Evolutionary conservation across 371 early-diverging fungal genomes (phyloP).

Genomic region (Blastocladiella emersonii): DNA sequence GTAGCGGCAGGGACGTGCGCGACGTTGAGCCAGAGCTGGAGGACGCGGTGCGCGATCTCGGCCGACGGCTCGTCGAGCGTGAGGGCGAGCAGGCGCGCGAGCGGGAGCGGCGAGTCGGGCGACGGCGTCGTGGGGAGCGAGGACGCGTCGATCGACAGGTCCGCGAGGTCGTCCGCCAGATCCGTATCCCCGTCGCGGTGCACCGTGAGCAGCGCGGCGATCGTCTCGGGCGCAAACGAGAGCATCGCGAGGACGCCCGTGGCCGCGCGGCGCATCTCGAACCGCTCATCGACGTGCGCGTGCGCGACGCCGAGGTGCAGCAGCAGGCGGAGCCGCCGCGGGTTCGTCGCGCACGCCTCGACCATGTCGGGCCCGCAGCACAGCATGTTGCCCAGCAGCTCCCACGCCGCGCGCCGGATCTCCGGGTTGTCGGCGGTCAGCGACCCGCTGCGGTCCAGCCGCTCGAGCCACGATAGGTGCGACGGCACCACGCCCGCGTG

Average conservation of each 20-base stretch:
- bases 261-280: constrained; percentile 69
- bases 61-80: too few relatives aligned
- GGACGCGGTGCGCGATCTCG: too few relatives aligned
- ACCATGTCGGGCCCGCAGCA: constrained; percentile 46
- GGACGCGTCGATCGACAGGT: too few relatives aligned
- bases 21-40: too few relatives aligned
- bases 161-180: too few relatives aligned
- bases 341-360: neutral
- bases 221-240: constrained; percentile 10
- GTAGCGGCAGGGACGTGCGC: too few relatives aligned
- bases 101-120: too few relatives aligned
- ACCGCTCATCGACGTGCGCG: constrained; percentile 60
- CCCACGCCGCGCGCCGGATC: constrained; percentile 85
- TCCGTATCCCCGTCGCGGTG: too few relatives aligned
- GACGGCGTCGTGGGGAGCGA: too few relatives aligned
- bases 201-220: too few relatives aligned
- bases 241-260: constrained; percentile 79
- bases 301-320: neutral
- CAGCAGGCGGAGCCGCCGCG: too few relatives aligned
- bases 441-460: constrained; percentile 40
- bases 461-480: constrained; percentile 24
- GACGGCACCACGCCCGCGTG: neutral
- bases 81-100: too few relatives aligned
- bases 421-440: constrained; percentile 56
- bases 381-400: constrained; percentile 86